Evolutionary conservation across 1,284 basidiomycete genomes (phyloP).

Genomic region (Naganishia liquefaciens): DNA sequence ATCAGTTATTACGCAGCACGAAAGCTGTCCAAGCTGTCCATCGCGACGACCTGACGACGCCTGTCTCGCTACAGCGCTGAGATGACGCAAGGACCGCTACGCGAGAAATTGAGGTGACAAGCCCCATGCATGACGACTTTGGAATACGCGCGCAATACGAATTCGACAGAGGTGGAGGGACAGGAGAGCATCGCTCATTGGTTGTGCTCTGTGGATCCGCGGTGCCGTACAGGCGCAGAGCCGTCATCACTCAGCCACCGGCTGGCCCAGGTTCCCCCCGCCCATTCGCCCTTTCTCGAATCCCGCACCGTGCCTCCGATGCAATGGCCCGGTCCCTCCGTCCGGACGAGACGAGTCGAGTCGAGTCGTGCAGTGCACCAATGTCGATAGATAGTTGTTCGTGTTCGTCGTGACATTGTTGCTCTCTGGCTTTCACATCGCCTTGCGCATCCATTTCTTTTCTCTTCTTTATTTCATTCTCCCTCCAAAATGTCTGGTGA

Average conservation of each 20-base stretch:
- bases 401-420: neutral
- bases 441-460: constrained; percentile 1
- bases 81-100: no score
- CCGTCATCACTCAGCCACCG: constrained; percentile 14
- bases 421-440: neutral
- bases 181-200: no score
- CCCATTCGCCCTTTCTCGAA: constrained; percentile 16
- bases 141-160: no score
- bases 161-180: no score
- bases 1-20: no score
- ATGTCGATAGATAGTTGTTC: neutral
- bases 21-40: no score
- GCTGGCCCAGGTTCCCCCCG: no score
- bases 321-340: neutral
- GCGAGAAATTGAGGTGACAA: no score
- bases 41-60: no score
- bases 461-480: neutral
- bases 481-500: constrained; percentile 29
- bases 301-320: neutral
- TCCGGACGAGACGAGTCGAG: neutral
- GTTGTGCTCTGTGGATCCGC: no score
- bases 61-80: no score
- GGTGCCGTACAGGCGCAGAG: constrained; percentile 2
- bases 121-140: no score
- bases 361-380: neutral